Evolutionary conservation across 2,329 filamentous ascomycete genomes (phyloP).

Genomic region (Paraphoma chrysanthemicola): DNA sequence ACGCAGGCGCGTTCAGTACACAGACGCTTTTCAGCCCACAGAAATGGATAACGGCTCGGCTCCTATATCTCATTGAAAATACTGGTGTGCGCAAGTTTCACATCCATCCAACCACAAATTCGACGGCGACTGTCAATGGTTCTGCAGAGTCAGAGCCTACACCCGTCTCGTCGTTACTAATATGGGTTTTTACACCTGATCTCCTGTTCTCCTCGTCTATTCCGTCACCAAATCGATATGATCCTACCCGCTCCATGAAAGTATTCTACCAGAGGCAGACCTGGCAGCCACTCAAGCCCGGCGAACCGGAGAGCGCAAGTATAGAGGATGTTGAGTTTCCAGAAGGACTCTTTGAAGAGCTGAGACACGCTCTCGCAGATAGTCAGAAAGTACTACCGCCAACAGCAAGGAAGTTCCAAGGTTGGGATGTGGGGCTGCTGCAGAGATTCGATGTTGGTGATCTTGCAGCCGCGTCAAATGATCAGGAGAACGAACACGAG

Average conservation of each 20-base stretch:
- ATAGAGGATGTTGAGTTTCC: slow-evolving; percentile 63
- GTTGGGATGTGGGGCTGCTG: slow-evolving; percentile 73
- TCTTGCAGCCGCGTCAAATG: neutral
- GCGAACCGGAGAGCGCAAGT: slow-evolving; percentile 49
- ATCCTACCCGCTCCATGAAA: slow-evolving; percentile 62
- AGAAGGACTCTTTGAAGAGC: slow-evolving; percentile 54
- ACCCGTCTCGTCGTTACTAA: slow-evolving; percentile 40
- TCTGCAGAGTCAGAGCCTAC: neutral
- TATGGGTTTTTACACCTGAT: slow-evolving; percentile 69
- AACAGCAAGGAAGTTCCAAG: slow-evolving; percentile 64
- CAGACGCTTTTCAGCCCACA: slow-evolving; percentile 22
- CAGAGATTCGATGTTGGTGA: slow-evolving; percentile 56
- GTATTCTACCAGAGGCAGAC: slow-evolving; percentile 58
- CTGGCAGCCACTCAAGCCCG: slow-evolving; percentile 29
- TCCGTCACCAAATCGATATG: slow-evolving; percentile 22
- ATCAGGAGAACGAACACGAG: neutral
- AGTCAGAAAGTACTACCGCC: slow-evolving; percentile 63
- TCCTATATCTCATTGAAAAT: slow-evolving; percentile 63
- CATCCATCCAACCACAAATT: slow-evolving; percentile 48
- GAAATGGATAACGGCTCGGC: slow-evolving; percentile 61
- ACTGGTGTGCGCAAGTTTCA: slow-evolving; percentile 64
- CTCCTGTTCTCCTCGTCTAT: slow-evolving; percentile 62
- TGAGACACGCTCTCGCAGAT: slow-evolving; percentile 54
- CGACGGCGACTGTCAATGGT: neutral
- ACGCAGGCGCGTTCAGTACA: slow-evolving; percentile 10